These are phyloP conservation scores for Aspergillus melleus DNA, from an alignment of 2,329 filamentous ascomycete genomes.

Conservation along the genomic window DNA sequence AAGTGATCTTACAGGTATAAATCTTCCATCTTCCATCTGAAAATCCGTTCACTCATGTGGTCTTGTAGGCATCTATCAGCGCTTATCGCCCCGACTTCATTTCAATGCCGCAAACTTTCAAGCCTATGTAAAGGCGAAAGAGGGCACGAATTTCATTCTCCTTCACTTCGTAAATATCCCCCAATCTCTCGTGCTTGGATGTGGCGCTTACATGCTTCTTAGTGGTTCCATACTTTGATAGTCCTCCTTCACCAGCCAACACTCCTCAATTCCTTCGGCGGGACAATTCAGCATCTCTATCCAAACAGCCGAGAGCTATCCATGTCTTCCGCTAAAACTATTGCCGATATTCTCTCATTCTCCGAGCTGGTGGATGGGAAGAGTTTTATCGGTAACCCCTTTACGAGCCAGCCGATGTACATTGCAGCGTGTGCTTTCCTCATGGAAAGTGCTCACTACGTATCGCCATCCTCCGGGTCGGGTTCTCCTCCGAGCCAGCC, in stretches of 20 bases:
- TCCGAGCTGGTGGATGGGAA: slow-evolving; percentile 82
- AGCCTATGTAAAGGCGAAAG: slow-evolving; percentile 74
- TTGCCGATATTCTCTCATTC: slow-evolving; percentile 84
- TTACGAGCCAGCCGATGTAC: slow-evolving; percentile 87
- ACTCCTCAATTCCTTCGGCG: slow-evolving; percentile 73
- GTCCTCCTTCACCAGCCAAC: slow-evolving; percentile 84
- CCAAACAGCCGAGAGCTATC: slow-evolving; percentile 77
- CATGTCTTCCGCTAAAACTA: slow-evolving; percentile 89
- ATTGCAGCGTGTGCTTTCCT: slow-evolving; percentile 87
- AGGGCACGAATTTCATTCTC: slow-evolving; percentile 83
- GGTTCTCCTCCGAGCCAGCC: slow-evolving; percentile 49
- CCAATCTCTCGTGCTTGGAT: background rate
- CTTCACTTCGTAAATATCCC: slow-evolving; percentile 63
- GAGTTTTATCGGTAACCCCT: slow-evolving; percentile 83
- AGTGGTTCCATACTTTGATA: slow-evolving; percentile 83
- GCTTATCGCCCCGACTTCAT: slow-evolving; percentile 70
- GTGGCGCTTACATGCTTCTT: slow-evolving; percentile 15
- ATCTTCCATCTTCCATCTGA: background rate
- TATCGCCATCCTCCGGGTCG: slow-evolving; percentile 64
- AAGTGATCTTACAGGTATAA: slow-evolving; percentile 66
- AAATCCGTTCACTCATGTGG: too few species aligned
- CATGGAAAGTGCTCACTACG: slow-evolving; percentile 74
- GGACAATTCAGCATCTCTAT: slow-evolving; percentile 68
- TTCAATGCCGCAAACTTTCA: slow-evolving; percentile 88
- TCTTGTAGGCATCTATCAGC: slow-evolving; percentile 62